Conservation (phyloP, 805 yeast species). For the Gaillardinia entomophila region DNA sequence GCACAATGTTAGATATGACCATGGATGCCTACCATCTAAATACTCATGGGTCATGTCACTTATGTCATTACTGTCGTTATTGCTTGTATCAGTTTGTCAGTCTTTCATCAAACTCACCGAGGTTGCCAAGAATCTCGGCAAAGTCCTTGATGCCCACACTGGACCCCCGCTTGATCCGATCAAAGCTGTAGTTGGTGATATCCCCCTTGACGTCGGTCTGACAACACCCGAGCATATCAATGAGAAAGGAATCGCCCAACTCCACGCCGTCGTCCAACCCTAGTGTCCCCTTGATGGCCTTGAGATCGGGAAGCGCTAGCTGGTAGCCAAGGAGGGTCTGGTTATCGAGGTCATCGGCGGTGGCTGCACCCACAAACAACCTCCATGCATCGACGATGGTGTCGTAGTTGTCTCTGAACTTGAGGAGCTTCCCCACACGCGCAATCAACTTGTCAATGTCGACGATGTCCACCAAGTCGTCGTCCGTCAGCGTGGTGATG, state of each 20-base stretch:
- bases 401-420: slow-evolving; percentile 25
- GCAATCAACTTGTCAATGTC: slow-evolving; percentile 34
- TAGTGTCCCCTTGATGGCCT: slow-evolving; percentile 20
- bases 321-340: slow-evolving; percentile 7
- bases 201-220: slow-evolving; percentile 21
- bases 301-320: slow-evolving; percentile 23
- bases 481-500: slow-evolving; percentile 13
- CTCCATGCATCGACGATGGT: slow-evolving; percentile 27
- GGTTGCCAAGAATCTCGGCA: slow-evolving; percentile 34
- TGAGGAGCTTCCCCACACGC: slow-evolving; percentile 20
- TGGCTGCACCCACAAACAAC: slow-evolving; percentile 22
- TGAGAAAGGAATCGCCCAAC: slow-evolving; percentile 27
- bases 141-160: slow-evolving; percentile 32
- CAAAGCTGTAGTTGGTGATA: slow-evolving; percentile 22
- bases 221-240: slow-evolving; percentile 38
- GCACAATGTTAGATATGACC: no score
- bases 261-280: slow-evolving; percentile 13
- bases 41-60: no score
- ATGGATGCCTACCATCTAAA: no score
- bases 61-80: not conserved
- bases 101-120: slow-evolving; percentile 29
- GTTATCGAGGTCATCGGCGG: not conserved
- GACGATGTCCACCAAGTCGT: slow-evolving; percentile 30
- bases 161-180: slow-evolving; percentile 18
- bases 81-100: not conserved